Evolutionary conservation across 2,329 filamentous ascomycete species (phyloP).

Genomic region (Aspergillus sergii): DNA sequence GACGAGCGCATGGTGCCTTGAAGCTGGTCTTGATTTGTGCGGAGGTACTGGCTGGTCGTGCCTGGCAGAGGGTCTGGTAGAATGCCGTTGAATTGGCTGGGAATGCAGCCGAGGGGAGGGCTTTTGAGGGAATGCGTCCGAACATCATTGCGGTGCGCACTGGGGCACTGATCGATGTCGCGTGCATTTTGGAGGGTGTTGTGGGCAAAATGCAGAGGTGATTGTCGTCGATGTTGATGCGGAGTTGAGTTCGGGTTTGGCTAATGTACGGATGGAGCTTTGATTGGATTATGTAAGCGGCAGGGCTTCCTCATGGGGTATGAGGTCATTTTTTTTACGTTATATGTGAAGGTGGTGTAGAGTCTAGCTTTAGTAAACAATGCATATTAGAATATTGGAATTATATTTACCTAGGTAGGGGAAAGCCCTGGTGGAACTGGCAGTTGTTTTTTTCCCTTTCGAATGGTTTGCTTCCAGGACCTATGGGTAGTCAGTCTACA

Average conservation of each 20-base stretch:
- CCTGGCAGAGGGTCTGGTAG: slow-evolving; percentile 26
- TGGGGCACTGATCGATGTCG: slow-evolving; percentile 32
- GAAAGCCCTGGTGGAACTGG: too few relatives aligned
- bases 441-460: too few relatives aligned
- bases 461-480: too few relatives aligned
- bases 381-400: neutral
- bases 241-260: slow-evolving; percentile 1
- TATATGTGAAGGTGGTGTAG: neutral
- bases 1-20: slow-evolving; percentile 15
- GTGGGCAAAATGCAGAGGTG: slow-evolving; percentile 17
- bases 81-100: slow-evolving; percentile 22
- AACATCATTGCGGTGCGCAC: slow-evolving; percentile 36
- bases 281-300: slow-evolving; percentile 25
- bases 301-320: neutral
- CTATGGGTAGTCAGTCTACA: neutral
- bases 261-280: slow-evolving; percentile 9
- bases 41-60: slow-evolving; percentile 26
- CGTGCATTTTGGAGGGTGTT: slow-evolving; percentile 27
- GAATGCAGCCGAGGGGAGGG: slow-evolving; percentile 27
- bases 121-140: slow-evolving; percentile 28
- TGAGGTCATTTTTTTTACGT: slow-evolving; percentile 10
- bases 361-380: neutral
- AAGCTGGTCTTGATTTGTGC: slow-evolving; percentile 21
- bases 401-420: neutral
- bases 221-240: slow-evolving; percentile 14